Evolutionary conservation across 306 rosid genomes (phyloP).

Genomic region (Quillaja saponaria): DNA sequence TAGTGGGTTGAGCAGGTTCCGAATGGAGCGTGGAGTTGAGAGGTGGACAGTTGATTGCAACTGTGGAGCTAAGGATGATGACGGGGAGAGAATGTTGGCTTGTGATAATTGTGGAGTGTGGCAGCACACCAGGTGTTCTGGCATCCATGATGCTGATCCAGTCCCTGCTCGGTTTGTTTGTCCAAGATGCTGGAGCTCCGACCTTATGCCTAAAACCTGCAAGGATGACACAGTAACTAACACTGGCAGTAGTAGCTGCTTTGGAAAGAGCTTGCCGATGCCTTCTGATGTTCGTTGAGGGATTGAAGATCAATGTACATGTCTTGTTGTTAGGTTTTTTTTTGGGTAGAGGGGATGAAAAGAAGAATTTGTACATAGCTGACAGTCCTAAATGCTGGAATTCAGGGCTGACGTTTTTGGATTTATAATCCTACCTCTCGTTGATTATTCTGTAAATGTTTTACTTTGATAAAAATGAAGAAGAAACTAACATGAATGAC

Average conservation of each 20-base stretch:
- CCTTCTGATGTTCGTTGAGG: constrained; percentile 45
- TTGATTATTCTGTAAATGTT: constrained; percentile 27
- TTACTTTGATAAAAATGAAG: not conserved
- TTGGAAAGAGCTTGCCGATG: constrained; percentile 42
- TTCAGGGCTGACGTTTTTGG: constrained; percentile 31
- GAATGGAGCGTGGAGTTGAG: constrained; percentile 91
- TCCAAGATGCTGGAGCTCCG: constrained; percentile 51
- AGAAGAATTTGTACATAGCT: constrained; percentile 45
- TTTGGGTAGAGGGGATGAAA: constrained; percentile 37
- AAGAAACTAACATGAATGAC: not conserved
- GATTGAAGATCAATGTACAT: constrained; percentile 20
- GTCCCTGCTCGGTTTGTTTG: constrained; percentile 80
- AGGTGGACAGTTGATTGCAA: constrained; percentile 94
- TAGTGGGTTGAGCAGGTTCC: constrained; percentile 62
- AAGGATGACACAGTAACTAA: constrained; percentile 49
- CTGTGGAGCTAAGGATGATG: constrained; percentile 93
- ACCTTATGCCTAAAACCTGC: constrained; percentile 39
- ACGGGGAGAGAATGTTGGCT: constrained; percentile 96
- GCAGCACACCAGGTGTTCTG: constrained; percentile 88
- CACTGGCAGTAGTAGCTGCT: constrained; percentile 39
- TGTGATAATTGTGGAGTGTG: constrained; percentile 86
- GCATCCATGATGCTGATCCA: constrained; percentile 58
- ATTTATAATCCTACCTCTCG: constrained; percentile 21
- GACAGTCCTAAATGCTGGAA: constrained; percentile 27
- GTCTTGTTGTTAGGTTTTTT: constrained; percentile 14